Base-by-base conservation (phyloP, 2,329 filamentous ascomycete genomes). In the Diaporthe batatas region DNA sequence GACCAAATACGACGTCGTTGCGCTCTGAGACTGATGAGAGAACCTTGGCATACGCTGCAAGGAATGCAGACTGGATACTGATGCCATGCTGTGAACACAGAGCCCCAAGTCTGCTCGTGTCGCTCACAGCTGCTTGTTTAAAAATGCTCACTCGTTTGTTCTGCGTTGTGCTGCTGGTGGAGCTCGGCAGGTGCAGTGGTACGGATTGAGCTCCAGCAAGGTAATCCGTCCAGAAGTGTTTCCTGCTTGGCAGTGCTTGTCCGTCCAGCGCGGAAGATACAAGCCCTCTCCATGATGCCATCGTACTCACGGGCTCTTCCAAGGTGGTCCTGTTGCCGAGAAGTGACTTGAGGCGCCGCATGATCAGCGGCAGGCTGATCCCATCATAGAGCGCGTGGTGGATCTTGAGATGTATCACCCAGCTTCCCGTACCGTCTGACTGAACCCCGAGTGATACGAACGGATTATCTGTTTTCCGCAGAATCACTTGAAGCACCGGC, bases 301-400 rank as follows among this genome's bases (percentile, higher is more conserved):
- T n/a, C 3, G 3, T 18, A 14, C 16, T 29, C 16, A 8, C 29
- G 32, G 36, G 6, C 5, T 39, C 18, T 12, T 23, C n/a, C 18
- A 3, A 8, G 1, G 39, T 14, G 10, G 3, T 23, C 16, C 11
- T 11, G 1, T 58, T 32, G 71, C 3, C 32, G 55, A 79, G 70
- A 4, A 82, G 75, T 10, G 75, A 67, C 2, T 74, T 23, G 34
- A 86, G 81, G 0, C 80, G 78, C 2, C 86, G 79, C 29, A 94
- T 83, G 7, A 97, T 82, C 0, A 87, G 79, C 0, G 91, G 89
- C 6, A 98, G 84, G 77, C 93, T 96, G 73, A 97, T 87, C 7
- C 92, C 95, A 80, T 98, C 96, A 79, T 98, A 98, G 0, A 98
- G 85, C 0, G 93, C 93, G 80, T 98, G 95, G 75, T 98, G 95